phyloP scores from a whole-genome alignment of 73 alveolate species.

The Blepharisma japonicum region DNA sequence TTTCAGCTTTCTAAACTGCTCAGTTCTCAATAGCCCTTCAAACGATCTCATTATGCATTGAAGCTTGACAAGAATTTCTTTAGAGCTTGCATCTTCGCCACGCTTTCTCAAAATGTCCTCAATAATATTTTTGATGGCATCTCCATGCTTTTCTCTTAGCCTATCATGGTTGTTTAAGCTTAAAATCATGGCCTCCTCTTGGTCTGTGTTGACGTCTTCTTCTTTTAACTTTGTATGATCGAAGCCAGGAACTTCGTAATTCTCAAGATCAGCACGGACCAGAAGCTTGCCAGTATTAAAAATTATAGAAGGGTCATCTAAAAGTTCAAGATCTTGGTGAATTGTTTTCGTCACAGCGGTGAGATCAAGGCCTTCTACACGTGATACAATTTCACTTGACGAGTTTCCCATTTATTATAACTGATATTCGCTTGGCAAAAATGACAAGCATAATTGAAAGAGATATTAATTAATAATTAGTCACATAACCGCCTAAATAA shows the following conservation, averaged over 20 bases:
- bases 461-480: too few relatives aligned
- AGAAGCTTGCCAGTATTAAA: neutral
- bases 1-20: neutral
- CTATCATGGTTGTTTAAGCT: neutral
- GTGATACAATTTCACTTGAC: constrained; percentile 24
- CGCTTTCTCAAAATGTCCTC: neutral
- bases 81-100: neutral
- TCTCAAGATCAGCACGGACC: neutral
- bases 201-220: constrained; percentile 2
- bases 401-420: constrained; percentile 29
- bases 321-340: constrained; percentile 11
- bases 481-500: too few relatives aligned
- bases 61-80: neutral
- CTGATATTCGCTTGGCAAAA: neutral
- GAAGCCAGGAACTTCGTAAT: neutral
- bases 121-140: constrained; percentile 6
- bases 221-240: neutral
- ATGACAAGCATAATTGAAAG: too few relatives aligned
- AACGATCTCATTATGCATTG: neutral
- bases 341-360: neutral
- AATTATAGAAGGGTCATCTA: neutral
- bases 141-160: neutral
- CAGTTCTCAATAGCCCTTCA: constrained; percentile 14
- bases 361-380: neutral
- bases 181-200: neutral